Base-by-base conservation (phyloP, 352 stramenopile genomes). In the Blastocystis sp. region DNA sequence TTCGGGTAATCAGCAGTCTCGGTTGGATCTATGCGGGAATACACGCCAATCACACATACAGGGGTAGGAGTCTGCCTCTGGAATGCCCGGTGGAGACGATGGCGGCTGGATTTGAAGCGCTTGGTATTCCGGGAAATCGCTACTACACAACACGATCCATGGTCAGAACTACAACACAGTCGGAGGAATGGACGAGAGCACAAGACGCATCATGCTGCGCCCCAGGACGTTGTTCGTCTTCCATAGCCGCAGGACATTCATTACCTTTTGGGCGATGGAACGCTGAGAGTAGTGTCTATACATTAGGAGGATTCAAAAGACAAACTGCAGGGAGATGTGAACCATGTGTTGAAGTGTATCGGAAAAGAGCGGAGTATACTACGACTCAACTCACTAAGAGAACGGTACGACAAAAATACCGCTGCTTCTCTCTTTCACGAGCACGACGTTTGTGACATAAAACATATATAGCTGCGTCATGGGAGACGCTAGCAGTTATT, bases 361-460 rank as follows among this genome's bases (percentile, higher is more conserved):
- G 17, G 56, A 43, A n/a, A 84, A 67, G 21, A 59, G 34, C 9
- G 74, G 74, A 56, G 74, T 84, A 17, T 84, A 84, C 74, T 84
- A 70, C 61, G n/a, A 23, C 21, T 59, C 52, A 67, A 79, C 43
- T 11, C 34, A 23, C 1, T 4, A 69, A 52, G 5, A 69, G 28
- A 21, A 14, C 40, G 3, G 0, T 59, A 84, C 74, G 2, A 52
- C 45, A 69, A 84, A 84, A 11, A 45, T 34, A 9, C 74, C 74
- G 21, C 14, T 67, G 2, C 14, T 59, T 19, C 74, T 53, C 38
- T 84, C 74, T 53, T 62, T 62, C 2, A 84, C 74, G 1, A 84
- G 56, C 19, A 84, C 38, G 23, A 23, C 52, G 34, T 84, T 84
- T 60, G 56, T 28, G 14, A 84, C 28, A 52, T 70, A 84, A 38